Evolutionary conservation across 2,329 filamentous ascomycete species (phyloP).

Genomic region (Zymoseptoria crescenta): DNA sequence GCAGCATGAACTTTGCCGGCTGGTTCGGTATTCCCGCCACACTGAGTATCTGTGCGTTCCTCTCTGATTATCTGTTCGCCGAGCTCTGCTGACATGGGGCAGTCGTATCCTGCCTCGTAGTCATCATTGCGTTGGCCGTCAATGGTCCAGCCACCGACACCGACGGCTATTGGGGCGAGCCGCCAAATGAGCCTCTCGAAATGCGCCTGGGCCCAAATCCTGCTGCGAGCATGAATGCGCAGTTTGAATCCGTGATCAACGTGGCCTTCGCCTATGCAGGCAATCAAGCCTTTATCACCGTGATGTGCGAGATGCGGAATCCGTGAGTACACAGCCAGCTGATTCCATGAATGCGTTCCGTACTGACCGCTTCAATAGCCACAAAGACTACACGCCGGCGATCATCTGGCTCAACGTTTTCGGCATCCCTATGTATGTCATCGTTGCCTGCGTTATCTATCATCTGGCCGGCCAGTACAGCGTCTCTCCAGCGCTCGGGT

Average conservation of each 20-base stretch:
- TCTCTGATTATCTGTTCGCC: slow-evolving; percentile 39
- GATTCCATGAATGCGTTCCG: too few relatives aligned
- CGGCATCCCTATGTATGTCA: slow-evolving; percentile 55
- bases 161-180: too few relatives aligned
- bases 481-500: slow-evolving; percentile 56
- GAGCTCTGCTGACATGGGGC: too few relatives aligned
- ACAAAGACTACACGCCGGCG: slow-evolving; percentile 49
- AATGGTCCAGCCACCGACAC: too few relatives aligned
- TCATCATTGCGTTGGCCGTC: too few relatives aligned
- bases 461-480: slow-evolving; percentile 53
- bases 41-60: slow-evolving; percentile 48
- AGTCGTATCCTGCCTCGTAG: too few relatives aligned
- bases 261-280: slow-evolving; percentile 61
- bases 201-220: too few relatives aligned
- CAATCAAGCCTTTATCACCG: slow-evolving; percentile 58
- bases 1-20: slow-evolving; percentile 10
- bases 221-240: too few relatives aligned
- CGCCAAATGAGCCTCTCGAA: too few relatives aligned
- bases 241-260: slow-evolving; percentile 1
- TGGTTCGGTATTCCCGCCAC: slow-evolving; percentile 30
- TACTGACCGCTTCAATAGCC: too few relatives aligned
- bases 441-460: slow-evolving; percentile 60
- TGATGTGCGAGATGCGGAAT: slow-evolving; percentile 47
- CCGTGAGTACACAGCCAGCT: too few relatives aligned
- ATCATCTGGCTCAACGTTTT: slow-evolving; percentile 52